Conservation (phyloP, 176 grass and related monocot species). For the Lolium multiflorum region DNA sequence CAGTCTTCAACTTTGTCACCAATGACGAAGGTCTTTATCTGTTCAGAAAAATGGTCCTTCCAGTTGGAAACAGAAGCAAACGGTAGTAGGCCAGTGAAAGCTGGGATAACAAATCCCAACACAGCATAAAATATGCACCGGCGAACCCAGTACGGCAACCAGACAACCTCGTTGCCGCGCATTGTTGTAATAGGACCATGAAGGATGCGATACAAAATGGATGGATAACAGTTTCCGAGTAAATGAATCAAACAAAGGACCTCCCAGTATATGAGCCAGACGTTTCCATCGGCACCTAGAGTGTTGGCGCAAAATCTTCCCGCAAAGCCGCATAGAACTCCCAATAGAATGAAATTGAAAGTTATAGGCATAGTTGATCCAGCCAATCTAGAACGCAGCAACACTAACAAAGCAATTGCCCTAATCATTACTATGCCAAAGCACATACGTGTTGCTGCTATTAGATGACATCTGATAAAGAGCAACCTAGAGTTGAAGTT, state of each 20-base stretch:
- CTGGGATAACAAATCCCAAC: constrained; percentile 68
- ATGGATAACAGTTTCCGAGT: constrained; percentile 76
- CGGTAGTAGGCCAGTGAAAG: constrained; percentile 73
- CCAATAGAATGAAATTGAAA: constrained; percentile 79
- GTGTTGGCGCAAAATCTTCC: constrained; percentile 84
- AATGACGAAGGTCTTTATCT: constrained; percentile 36
- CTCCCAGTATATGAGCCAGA: constrained; percentile 90
- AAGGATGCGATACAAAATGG: constrained; percentile 60
- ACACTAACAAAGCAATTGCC: constrained; percentile 68
- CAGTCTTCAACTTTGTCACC: constrained; percentile 57
- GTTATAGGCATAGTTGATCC: constrained; percentile 87
- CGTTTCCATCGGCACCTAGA: constrained; percentile 69
- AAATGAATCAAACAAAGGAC: constrained; percentile 75
- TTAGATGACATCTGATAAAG: constrained; percentile 73
- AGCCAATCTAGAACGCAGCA: constrained; percentile 59
- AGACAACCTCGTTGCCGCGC: constrained; percentile 33
- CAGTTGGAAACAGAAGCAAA: constrained; percentile 77
- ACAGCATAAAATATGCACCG: constrained; percentile 70
- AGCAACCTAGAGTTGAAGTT: constrained; percentile 68
- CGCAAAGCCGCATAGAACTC: constrained; percentile 69
- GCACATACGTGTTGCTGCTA: constrained; percentile 64
- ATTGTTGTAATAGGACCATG: constrained; percentile 66
- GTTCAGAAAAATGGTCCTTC: constrained; percentile 62
- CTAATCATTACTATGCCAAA: constrained; percentile 92
- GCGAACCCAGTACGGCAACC: constrained; percentile 66